phyloP scores from a whole-genome alignment of 441 rosid genomes.

The Populus hybrid region DNA sequence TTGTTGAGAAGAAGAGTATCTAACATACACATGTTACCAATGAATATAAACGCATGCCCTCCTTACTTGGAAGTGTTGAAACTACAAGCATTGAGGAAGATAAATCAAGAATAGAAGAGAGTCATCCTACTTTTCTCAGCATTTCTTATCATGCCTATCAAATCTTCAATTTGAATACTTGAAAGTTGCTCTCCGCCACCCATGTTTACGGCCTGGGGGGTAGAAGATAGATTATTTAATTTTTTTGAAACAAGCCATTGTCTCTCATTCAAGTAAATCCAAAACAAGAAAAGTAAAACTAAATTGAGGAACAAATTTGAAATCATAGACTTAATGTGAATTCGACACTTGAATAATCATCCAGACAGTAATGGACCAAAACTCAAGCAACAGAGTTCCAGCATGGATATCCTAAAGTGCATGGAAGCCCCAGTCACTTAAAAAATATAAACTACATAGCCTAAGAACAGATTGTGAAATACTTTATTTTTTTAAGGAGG shows the following conservation, averaged over 20 bases:
- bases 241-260: not conserved
- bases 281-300: not conserved
- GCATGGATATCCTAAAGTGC: not conserved
- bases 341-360: not conserved
- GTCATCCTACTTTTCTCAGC: constrained; percentile 71
- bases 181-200: constrained; percentile 49
- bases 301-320: not conserved
- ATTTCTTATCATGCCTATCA: constrained; percentile 72
- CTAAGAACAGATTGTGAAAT: not conserved
- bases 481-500: not conserved
- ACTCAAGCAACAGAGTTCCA: not conserved
- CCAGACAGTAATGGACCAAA: not conserved
- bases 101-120: constrained; percentile 16
- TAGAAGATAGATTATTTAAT: constrained; percentile 1
- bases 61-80: not conserved
- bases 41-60: constrained; percentile 6
- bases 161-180: constrained; percentile 55
- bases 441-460: constrained; percentile 4
- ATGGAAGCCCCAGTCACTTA: not conserved
- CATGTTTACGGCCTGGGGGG: constrained; percentile 44
- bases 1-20: constrained; percentile 85
- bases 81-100: constrained; percentile 5
- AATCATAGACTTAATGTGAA: not conserved
- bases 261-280: not conserved
- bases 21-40: constrained; percentile 26